Evolutionary conservation across 192 early-diverging fungal species (phyloP), one percentile per base, ranked within the genome.

Genomic region (Kickxella alabastrina): DNA sequence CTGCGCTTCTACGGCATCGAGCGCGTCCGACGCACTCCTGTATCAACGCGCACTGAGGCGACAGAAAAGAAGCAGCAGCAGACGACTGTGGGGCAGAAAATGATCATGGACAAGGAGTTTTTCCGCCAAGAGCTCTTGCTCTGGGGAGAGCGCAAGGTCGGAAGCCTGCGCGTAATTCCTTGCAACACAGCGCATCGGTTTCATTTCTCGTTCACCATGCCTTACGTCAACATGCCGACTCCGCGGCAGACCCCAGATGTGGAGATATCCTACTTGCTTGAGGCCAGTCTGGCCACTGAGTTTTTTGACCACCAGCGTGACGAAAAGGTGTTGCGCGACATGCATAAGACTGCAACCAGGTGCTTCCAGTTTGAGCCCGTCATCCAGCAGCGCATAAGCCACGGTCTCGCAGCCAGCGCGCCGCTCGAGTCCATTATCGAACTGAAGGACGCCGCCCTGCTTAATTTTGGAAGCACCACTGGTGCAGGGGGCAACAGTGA

Each of bases 71-170:
- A 63, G 21, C 62, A 62, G 37, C 62, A 65, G 55, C 49, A 49
- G 18, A 70, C 74, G 3, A 64, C 55, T 39, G 65, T 77, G 67
- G 38, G 53, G 21, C 74, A 68, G 14, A 54, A 56, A 24, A 66
- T 70, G 67, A 58, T 70, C 12, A 77, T 77, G 74, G 68, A 68
- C 54, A 77, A 77, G 63, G 73, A 76, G 67, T 76, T 76, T 37
- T 76, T 69, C 43, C 67, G 62, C 12, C 57, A 62, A 28, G 62
- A 76, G 56, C 54, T 76, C 2, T 17, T 76, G 7, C 73, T 76
- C 25, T 76, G 73, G 73, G 73, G 73, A 48, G 57, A 64, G 27
- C 61, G 61, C 28, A 65, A 56, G n/a, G 43, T 55, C 12, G 46
- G 43, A 22, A 57, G 63, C 42, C 27, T 46, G 25, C 43, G 55